Conservation (phyloP, 805 yeast species). For the Metschnikowia peoriensis region DNA sequence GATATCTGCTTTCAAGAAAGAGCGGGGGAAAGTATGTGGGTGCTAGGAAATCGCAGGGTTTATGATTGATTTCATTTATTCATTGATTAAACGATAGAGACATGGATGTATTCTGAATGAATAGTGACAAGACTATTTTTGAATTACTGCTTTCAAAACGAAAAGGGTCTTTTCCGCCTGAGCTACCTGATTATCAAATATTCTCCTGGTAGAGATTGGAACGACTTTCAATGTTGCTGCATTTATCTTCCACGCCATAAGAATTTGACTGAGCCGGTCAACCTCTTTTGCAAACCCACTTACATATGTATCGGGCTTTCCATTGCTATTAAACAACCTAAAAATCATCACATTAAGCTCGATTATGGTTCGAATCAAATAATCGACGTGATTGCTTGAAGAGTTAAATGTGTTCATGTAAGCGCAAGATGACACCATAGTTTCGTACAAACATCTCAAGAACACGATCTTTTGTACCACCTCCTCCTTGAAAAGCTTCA, state of each 20-base stretch:
- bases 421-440: neutral
- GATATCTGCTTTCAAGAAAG: too few relatives aligned
- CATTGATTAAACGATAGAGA: too few relatives aligned
- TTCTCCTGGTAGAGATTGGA: neutral
- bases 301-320: neutral
- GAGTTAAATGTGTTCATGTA: neutral
- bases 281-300: neutral
- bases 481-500: neutral
- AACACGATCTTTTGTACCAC: neutral
- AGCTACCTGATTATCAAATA: too few relatives aligned
- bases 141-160: too few relatives aligned
- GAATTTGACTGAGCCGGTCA: neutral
- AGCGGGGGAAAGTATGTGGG: too few relatives aligned
- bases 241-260: neutral
- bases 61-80: too few relatives aligned
- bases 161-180: too few relatives aligned
- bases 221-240: neutral
- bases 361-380: neutral
- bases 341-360: neutral
- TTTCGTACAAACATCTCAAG: neutral
- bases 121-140: too few relatives aligned
- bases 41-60: too few relatives aligned
- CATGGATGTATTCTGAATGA: too few relatives aligned
- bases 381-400: neutral
- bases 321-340: neutral